A percentile compares a stretch with the other conserved stretches of the same genome.
Evolutionary conservation across 345 rosid genomes (phyloP).

Genomic region (Boechera stricta): DNA sequence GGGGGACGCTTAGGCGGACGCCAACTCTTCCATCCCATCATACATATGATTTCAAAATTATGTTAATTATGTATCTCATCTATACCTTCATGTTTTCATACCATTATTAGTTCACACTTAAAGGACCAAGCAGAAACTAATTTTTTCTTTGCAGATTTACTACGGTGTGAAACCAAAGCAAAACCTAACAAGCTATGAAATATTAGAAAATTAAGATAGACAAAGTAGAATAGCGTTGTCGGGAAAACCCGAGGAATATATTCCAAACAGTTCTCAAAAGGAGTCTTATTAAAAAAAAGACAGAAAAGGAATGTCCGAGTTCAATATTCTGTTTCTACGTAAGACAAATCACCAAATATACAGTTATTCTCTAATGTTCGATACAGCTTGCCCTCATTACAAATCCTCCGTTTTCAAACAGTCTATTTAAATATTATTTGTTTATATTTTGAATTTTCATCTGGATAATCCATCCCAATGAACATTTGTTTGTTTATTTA

Average conservation of each 20-base stretch:
- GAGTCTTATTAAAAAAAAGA: neutral
- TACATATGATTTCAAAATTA: neutral
- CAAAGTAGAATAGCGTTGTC: slow-evolving; percentile 10
- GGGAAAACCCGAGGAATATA: slow-evolving; percentile 33
- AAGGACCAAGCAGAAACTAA: slow-evolving; percentile 12
- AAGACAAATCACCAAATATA: slow-evolving; percentile 28
- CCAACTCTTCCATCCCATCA: no score
- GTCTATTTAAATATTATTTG: no score
- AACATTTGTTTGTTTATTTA: no score
- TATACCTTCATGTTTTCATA: neutral
- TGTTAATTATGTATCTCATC: neutral
- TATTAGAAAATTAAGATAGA: neutral
- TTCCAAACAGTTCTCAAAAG: slow-evolving; percentile 17
- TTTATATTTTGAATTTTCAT: no score
- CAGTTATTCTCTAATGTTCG: slow-evolving; percentile 15
- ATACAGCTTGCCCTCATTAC: slow-evolving; percentile 30
- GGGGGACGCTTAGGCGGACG: no score
- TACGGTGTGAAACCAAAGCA: slow-evolving; percentile 18
- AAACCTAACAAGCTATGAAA: slow-evolving; percentile 24
- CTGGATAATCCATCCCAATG: no score
- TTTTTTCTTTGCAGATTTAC: neutral
- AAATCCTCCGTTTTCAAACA: neutral
- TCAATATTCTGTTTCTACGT: slow-evolving; percentile 34
- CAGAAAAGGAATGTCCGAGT: slow-evolving; percentile 27
- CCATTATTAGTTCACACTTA: neutral